These are phyloP conservation scores for Colletotrichum tofieldiae DNA, from an alignment of 2,329 filamentous ascomycete species.

Conservation along the genomic window DNA sequence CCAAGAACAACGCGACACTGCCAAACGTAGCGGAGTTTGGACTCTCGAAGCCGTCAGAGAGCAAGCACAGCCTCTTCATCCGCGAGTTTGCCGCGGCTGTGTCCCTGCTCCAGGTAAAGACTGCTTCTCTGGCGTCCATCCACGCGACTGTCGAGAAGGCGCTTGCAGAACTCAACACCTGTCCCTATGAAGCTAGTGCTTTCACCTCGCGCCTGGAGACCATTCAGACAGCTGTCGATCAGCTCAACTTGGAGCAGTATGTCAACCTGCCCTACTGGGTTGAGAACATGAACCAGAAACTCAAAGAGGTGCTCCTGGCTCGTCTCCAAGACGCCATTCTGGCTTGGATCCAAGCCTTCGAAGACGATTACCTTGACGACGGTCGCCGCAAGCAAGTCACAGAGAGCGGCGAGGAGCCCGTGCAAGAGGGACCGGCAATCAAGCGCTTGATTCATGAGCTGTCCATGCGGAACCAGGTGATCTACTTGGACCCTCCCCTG, in stretches of 20 bases:
- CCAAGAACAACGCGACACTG: constrained; percentile 58
- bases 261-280: constrained; percentile 96
- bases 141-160: constrained; percentile 87
- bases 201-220: constrained; percentile 87
- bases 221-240: constrained; percentile 94
- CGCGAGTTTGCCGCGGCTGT: constrained; percentile 92
- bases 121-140: constrained; percentile 82
- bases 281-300: constrained; percentile 85
- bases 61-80: constrained; percentile 96
- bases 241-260: constrained; percentile 96
- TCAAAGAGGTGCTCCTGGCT: constrained; percentile 84
- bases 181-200: constrained; percentile 83
- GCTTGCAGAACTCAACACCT: constrained; percentile 85
- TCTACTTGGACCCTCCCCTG: constrained; percentile 94
- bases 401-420: constrained; percentile 60
- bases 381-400: constrained; percentile 67
- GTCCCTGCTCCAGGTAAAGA: constrained; percentile 90
- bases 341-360: constrained; percentile 90
- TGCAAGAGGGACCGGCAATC: constrained; percentile 74
- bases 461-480: constrained; percentile 97
- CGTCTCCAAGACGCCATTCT: constrained; percentile 88
- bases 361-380: constrained; percentile 71
- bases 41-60: constrained; percentile 76
- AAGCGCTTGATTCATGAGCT: constrained; percentile 88
- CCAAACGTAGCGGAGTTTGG: constrained; percentile 58